Percentiles rank a stretch among this genome's conserved stretches.
These are phyloP conservation scores for Sarcomyxa edulis DNA, from an alignment of 768 basidiomycete genomes.

Conservation along the genomic window DNA sequence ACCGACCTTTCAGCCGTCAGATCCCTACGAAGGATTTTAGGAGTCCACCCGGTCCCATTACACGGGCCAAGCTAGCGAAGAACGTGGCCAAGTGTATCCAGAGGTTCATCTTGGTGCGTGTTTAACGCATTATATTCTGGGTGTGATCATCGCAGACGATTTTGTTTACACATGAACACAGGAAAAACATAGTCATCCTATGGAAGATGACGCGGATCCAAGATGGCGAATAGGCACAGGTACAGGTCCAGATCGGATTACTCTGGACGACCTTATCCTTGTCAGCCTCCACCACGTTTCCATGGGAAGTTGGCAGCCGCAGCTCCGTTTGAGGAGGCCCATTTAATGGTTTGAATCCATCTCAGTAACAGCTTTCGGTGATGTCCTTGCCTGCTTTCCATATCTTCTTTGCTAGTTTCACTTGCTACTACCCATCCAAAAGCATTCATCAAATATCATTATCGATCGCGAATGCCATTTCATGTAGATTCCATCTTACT, in stretches of 20 bases:
- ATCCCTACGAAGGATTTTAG: conserved; percentile 81
- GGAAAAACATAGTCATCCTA: conserved; percentile 42
- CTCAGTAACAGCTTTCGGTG: background rate
- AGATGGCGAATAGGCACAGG: conserved; percentile 58
- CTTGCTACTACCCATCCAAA: too few relatives aligned
- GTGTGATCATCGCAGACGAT: too few relatives aligned
- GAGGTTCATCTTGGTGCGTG: conserved; percentile 57
- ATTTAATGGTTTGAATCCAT: conserved; percentile 5
- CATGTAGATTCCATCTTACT: too few relatives aligned
- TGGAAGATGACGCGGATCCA: conserved; percentile 61
- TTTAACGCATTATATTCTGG: conserved; percentile 5
- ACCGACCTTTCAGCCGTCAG: conserved; percentile 72
- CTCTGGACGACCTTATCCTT: conserved; percentile 61
- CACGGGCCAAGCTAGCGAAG: conserved; percentile 69
- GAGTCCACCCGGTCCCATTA: conserved; percentile 74
- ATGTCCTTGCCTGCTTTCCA: too few relatives aligned
- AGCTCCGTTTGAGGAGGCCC: conserved; percentile 53
- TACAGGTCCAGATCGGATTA: conserved; percentile 43
- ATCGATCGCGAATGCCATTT: too few relatives aligned
- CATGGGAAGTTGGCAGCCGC: conserved; percentile 80
- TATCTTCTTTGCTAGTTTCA: too few relatives aligned
- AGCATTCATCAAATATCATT: too few relatives aligned
- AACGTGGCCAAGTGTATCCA: conserved; percentile 74
- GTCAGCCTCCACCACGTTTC: conserved; percentile 82
- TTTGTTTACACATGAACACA: conserved; percentile 22